A percentile compares a stretch with the other conserved stretches of the same genome.
phyloP scores from a whole-genome alignment of 2,329 filamentous ascomycete genomes.

The Grosmannia clavigera region DNA sequence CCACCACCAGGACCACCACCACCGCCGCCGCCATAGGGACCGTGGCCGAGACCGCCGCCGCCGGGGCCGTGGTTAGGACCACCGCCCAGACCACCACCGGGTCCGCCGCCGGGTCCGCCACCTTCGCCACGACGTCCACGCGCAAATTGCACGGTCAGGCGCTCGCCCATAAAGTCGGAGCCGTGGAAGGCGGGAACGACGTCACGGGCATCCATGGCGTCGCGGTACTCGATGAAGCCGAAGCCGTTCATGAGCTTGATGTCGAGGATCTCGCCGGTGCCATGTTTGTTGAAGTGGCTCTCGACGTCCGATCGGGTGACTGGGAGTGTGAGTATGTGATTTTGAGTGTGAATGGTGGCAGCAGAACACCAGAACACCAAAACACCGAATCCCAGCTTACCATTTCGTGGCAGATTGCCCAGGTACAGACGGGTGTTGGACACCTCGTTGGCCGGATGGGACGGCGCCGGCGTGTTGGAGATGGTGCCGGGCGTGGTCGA shows the following conservation, averaged over 20 bases:
- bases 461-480: not conserved
- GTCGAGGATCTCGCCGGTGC: constrained; percentile 93
- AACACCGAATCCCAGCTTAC: constrained; percentile 28
- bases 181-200: constrained; percentile 80
- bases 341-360: constrained; percentile 36
- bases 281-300: constrained; percentile 88
- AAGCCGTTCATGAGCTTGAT: constrained; percentile 99
- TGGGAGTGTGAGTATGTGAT: constrained; percentile 23
- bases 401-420: constrained; percentile 80
- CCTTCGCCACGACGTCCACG: constrained; percentile 54
- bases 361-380: not conserved
- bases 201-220: constrained; percentile 94
- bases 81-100: not conserved
- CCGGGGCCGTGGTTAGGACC: not conserved
- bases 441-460: constrained; percentile 46
- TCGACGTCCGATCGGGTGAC: constrained; percentile 96
- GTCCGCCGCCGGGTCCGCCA: not conserved
- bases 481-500: not conserved
- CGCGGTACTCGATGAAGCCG: constrained; percentile 98
- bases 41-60: not conserved
- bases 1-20: not conserved
- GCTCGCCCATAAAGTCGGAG: constrained; percentile 95
- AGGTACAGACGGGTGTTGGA: constrained; percentile 29
- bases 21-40: constrained; percentile 19
- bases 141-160: constrained; percentile 95